Evolutionary conservation across 257 asterid species (phyloP), one percentile per base, ranked within the genome.

Genomic region (Marsdenia floribunda): DNA sequence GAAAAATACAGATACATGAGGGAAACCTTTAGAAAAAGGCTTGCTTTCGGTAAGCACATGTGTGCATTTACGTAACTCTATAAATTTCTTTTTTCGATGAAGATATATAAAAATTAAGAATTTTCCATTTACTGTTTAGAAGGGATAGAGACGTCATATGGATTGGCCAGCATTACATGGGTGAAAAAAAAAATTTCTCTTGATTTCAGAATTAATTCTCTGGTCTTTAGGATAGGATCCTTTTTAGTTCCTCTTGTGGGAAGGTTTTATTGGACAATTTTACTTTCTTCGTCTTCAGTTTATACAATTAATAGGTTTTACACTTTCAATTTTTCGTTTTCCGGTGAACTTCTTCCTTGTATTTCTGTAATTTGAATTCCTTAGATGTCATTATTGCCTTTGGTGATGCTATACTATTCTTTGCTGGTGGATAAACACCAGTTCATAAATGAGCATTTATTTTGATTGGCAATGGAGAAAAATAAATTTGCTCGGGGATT

Each of bases 1-100:
- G 98, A 95, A 71, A 95, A 95, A 85, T 92, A 92, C 87, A 87
- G 87, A 78, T 73, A 83, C 81, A 95, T 95, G 99, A 85, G 86
- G 83, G 83, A 84, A 68, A 95, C 97, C 63, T 84, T 86, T 76
- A 86, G 85, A 87, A 90, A 81, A 86, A 85, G 96, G 87, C 86
- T 95, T 77, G 88, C 90, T 80, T 88, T 85, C 79, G 99, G 99
- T 95, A 86, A 88, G 83, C 67, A 72, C 52, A 19, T 38, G 42
- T 6, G 18, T 66, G 52, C 52, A 66, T 66, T 10, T 64, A 7
- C 8, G 4, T 64, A 33, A 64, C 49, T 64, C 15, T 35, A 46
- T 16, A 35, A 35, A 0, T 64, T 64, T 6, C 5, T 6, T 64
- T 35, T 14, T 64, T 16, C 5, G 4, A 63, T 35, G 69, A 64